phyloP scores from a whole-genome alignment of 805 yeast species.

The Myxozyma mucilagina region DNA sequence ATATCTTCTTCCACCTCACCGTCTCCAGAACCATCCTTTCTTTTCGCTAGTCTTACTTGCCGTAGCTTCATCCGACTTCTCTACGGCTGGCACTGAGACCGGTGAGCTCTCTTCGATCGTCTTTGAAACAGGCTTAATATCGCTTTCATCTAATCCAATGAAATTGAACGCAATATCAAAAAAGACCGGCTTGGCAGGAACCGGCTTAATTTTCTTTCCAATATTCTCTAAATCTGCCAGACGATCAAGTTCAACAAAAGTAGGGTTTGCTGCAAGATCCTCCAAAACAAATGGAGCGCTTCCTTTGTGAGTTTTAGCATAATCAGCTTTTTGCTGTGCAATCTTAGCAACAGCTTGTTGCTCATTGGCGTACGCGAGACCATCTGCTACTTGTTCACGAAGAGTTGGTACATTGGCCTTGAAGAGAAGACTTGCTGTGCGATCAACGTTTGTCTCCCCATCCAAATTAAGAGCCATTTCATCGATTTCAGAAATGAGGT shows the following conservation, averaged over 20 bases:
- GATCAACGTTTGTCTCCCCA: constrained; percentile 11
- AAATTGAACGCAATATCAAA: constrained; percentile 90
- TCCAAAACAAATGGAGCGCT: constrained; percentile 45
- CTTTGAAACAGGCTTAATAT: neutral
- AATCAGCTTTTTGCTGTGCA: neutral
- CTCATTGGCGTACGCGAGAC: constrained; percentile 16
- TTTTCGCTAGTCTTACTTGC: constrained; percentile 2
- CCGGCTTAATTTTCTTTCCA: constrained; percentile 50
- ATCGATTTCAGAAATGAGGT: constrained; percentile 21
- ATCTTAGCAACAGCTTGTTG: neutral
- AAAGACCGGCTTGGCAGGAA: constrained; percentile 81
- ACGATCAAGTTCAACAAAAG: constrained; percentile 33
- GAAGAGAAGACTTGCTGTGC: constrained; percentile 12
- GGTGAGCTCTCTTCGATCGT: neutral
- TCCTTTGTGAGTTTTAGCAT: constrained; percentile 8
- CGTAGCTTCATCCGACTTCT: neutral
- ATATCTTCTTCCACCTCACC: neutral
- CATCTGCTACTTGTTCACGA: constrained; percentile 18
- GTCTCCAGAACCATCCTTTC: constrained; percentile 29
- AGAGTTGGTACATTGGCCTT: constrained; percentile 19
- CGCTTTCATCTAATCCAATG: constrained; percentile 42
- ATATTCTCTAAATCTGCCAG: constrained; percentile 39
- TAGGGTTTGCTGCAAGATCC: constrained; percentile 47
- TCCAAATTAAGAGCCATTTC: constrained; percentile 21
- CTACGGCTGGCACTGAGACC: neutral